Evolutionary conservation across 176 grass and related monocot species (phyloP), one percentile per base, ranked within the genome.

Genomic region (Rhynchospora tenuis): DNA sequence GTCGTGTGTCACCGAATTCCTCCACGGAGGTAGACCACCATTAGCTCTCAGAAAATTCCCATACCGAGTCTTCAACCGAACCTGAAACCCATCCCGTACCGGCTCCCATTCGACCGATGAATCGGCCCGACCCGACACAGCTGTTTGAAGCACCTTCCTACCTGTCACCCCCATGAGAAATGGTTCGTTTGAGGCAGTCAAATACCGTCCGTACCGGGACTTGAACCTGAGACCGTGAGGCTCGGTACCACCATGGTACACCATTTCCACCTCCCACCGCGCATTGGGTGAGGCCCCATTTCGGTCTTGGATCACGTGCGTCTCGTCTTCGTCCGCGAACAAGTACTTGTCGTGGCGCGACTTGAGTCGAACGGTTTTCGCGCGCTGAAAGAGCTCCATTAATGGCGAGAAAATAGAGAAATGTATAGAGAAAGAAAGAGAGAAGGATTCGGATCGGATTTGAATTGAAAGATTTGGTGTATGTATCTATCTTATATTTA

Each of bases 351-450:
- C 89, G 63, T 98, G 92, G 83, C 87, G 90, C 84, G 90, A 86
- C 57, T 85, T 89, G 13, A 98, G 88, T 43, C 92, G 90, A 78
- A 98, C 92, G 64, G 79, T 78, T 73, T 72, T 80, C 29, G 95
- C 95, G 48, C 87, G 89, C 68, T 90, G 80, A 87, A 95, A 95
- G 43, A 93, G 82, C 86, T 98, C 95, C 95, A 98, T 97, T 28
- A 13, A 50, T 38, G 67, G 43, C 24, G 22, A 20, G n/a, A 43
- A 38, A 43, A 38, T 6, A 14, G 17, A 79, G 50, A 62, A 27
- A 14, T 55, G 19, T 59, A 38, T 1, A 6, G 6, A 24, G 51
- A 16, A 8, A 16, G 31, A 17, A 17, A 50, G 13, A 60, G 29
- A 82, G 26, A 82, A 19, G 15, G 76, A 46, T 54, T 79, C 5